Evolutionary conservation across 1,284 basidiomycete genomes (phyloP).

Genomic region (Puccinia polysora): DNA sequence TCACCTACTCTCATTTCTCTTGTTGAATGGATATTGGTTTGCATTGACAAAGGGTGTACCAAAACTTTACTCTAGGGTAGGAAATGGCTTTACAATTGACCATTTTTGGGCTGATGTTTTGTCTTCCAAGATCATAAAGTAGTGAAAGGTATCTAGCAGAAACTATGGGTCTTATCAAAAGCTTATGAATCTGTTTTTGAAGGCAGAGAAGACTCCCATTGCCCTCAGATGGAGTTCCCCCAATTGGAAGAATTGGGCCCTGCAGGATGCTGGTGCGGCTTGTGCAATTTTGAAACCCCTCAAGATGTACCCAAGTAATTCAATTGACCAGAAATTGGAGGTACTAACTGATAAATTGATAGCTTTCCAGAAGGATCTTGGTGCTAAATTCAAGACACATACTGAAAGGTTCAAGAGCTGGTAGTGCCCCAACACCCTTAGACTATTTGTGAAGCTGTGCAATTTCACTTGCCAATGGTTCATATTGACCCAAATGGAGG

Average conservation of each 20-base stretch:
- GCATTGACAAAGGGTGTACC: background rate
- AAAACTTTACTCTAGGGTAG: background rate
- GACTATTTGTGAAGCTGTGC: background rate
- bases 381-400: background rate
- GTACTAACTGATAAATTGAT: background rate
- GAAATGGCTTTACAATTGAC: background rate
- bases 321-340: too few relatives aligned
- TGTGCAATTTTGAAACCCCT: too few relatives aligned
- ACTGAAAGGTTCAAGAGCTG: background rate
- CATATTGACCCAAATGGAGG: background rate
- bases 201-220: background rate
- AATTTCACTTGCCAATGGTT: conserved; percentile 15
- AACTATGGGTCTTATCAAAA: background rate
- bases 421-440: background rate
- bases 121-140: background rate
- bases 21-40: background rate
- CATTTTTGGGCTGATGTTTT: background rate
- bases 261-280: too few relatives aligned
- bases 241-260: background rate
- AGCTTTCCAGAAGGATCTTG: background rate
- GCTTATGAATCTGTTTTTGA: too few relatives aligned
- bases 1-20: background rate
- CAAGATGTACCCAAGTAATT: too few relatives aligned
- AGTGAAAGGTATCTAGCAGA: background rate
- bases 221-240: background rate